Evolutionary conservation across 1,284 basidiomycete genomes (phyloP).

Genomic region (Cryptococcus hybrid): DNA sequence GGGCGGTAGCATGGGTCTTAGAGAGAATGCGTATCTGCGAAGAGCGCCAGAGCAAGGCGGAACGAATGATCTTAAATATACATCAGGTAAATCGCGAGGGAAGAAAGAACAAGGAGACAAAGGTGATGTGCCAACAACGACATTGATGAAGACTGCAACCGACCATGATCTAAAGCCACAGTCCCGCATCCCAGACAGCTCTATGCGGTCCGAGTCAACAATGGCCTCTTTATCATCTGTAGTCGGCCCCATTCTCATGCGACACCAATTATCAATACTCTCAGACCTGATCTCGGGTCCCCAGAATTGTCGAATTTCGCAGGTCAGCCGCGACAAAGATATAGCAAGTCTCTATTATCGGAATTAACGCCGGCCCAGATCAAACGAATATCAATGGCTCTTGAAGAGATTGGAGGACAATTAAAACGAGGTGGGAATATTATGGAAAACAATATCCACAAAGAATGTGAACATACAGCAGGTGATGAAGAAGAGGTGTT

Average conservation of each 20-base stretch:
- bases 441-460: conserved; percentile 1
- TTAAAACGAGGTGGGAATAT: conserved; percentile 13
- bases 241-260: not conserved
- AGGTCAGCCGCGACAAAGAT: conserved; percentile 1
- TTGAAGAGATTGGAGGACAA: conserved; percentile 38
- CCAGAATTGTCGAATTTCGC: conserved; percentile 1
- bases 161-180: conserved; percentile 6
- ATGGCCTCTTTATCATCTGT: conserved; percentile 15
- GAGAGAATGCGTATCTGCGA: conserved; percentile 40
- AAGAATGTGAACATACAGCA: not conserved
- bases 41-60: conserved; percentile 28
- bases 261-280: conserved; percentile 9
- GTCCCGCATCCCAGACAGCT: conserved; percentile 5
- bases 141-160: conserved; percentile 16
- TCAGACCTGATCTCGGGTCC: conserved; percentile 3
- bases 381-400: conserved; percentile 42
- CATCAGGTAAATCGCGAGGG: conserved; percentile 1
- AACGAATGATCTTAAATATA: conserved; percentile 16
- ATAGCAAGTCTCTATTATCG: conserved; percentile 36
- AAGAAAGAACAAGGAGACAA: conserved; percentile 2
- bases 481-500: conserved; percentile 28
- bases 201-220: conserved; percentile 16
- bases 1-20: conserved; percentile 30
- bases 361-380: conserved; percentile 37
- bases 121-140: conserved; percentile 6